Evolutionary conservation across 352 stramenopile species (phyloP).

Genomic region (Sclerospora graminicola): DNA sequence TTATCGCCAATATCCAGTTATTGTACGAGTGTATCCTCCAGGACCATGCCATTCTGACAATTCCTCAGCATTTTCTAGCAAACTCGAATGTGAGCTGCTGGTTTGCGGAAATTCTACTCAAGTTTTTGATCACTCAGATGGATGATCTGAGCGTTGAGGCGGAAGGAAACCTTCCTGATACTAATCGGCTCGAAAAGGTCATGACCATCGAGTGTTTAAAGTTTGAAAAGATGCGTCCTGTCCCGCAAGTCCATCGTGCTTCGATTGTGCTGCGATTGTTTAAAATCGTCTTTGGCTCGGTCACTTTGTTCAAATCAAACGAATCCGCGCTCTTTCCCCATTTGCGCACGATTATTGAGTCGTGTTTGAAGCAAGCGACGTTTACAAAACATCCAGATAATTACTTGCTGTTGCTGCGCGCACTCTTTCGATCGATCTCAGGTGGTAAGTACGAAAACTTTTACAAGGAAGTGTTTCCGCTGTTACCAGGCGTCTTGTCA

Average conservation of each 20-base stretch:
- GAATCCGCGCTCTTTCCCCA: slow-evolving; percentile 91
- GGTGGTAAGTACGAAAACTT: slow-evolving; percentile 97
- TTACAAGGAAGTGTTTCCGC: slow-evolving; percentile 93
- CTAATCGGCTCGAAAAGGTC: slow-evolving; percentile 64
- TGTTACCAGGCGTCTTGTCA: slow-evolving; percentile 90
- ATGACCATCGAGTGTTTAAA: slow-evolving; percentile 56
- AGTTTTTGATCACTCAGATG: slow-evolving; percentile 93
- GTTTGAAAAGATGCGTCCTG: slow-evolving; percentile 73
- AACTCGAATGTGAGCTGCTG: slow-evolving; percentile 89
- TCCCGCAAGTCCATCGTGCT: slow-evolving; percentile 60
- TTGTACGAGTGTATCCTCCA: slow-evolving; percentile 91
- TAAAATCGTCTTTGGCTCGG: slow-evolving; percentile 93
- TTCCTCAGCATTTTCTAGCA: slow-evolving; percentile 92
- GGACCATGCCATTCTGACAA: slow-evolving; percentile 88
- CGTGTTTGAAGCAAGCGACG: slow-evolving; percentile 86
- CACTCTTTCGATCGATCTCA: slow-evolving; percentile 94
- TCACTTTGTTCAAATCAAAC: slow-evolving; percentile 94
- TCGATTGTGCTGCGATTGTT: slow-evolving; percentile 89
- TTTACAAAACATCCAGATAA: slow-evolving; percentile 89
- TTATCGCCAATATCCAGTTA: slow-evolving; percentile 84
- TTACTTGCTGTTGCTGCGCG: slow-evolving; percentile 90
- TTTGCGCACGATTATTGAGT: slow-evolving; percentile 89
- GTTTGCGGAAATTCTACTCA: slow-evolving; percentile 92
- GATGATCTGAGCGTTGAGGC: slow-evolving; percentile 83
- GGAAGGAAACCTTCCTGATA: slow-evolving; percentile 68